Base-by-base conservation (phyloP, 306 rosid species). In the Vigna angularis region DNA sequence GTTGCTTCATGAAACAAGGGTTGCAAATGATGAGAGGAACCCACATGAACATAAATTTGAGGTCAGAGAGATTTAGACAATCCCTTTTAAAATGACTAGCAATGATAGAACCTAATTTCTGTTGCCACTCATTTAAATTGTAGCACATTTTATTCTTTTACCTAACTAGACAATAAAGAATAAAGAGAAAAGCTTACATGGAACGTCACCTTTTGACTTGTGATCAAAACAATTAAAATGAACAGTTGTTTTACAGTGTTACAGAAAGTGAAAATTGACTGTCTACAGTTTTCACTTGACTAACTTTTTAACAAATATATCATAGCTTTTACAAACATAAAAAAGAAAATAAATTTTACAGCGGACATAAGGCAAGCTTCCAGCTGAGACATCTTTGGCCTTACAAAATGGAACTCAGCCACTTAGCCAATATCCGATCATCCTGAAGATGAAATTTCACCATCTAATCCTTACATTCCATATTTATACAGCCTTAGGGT, bases 361-460 rank as follows among this genome's bases (percentile, higher is more conserved):
- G 51, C 40, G 59, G 64, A 78, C 74, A 83, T 30, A 20, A 44
- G 57, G 61, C 56, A 61, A 76, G 81, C 79, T 73, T 70, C 78
- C 83, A 75, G 65, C 77, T 11, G 66, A 55, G 73, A 76, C 85
- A 72, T 71, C 59, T 58, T 51, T 59, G 73, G 45, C 45, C 78
- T 32, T 44, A 76, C 49, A 75, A 40, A 57, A 17, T 51, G 74
- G 66, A 71, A 79, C 81, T 44, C 63, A 74, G 65, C 22, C 42
- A 11, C 72, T 48, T 26, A 47, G n/a, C 63, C 75, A 34, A 57
- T 13, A 48, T 50, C 40, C 70, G 58, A 57, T 24, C 69, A 17
- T n/a, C 65, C 76, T 50, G 67, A 30, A 65, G 40, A 70, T 38
- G 22, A n/a, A 56, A 75, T 50, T 71, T 56, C 84, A 64, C 73